Conservation (phyloP, 306 rosid genomes). For the Vigna trinervia region DNA sequence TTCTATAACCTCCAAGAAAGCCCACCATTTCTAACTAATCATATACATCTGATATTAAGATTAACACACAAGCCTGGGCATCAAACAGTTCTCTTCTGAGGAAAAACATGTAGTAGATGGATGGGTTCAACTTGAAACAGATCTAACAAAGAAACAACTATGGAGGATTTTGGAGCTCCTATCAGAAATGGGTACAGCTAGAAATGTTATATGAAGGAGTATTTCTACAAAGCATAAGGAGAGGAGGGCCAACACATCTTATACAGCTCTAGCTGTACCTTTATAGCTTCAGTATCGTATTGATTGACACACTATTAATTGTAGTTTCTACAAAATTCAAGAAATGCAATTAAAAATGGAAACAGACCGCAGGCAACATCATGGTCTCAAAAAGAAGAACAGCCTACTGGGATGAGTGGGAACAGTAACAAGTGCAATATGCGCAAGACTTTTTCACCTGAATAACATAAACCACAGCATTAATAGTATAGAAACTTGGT, state of each 20-base stretch:
- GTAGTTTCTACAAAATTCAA: constrained; percentile 4
- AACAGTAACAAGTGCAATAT: constrained; percentile 34
- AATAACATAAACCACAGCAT: constrained; percentile 83
- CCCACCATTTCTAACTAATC: background rate
- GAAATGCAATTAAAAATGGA: background rate
- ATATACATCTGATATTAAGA: constrained; percentile 19
- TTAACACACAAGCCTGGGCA: background rate
- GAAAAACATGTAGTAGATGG: background rate
- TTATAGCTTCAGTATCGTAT: background rate
- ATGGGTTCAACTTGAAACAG: constrained; percentile 23
- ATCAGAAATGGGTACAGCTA: constrained; percentile 15
- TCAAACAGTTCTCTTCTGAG: constrained; percentile 14
- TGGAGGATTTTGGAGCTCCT: background rate
- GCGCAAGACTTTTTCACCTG: constrained; percentile 73
- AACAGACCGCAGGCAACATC: constrained; percentile 28
- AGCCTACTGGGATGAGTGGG: constrained; percentile 28
- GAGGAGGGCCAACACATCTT: background rate
- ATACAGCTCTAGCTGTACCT: constrained; percentile 3
- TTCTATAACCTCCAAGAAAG: background rate
- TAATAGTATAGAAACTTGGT: constrained; percentile 83
- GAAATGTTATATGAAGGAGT: background rate
- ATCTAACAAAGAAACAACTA: constrained; percentile 19
- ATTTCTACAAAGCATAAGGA: background rate
- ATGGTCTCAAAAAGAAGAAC: constrained; percentile 39
- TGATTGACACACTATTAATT: background rate